Conservation (phyloP, 495 filamentous ascomycete genomes). For the Penicillium bialowiezense region DNA sequence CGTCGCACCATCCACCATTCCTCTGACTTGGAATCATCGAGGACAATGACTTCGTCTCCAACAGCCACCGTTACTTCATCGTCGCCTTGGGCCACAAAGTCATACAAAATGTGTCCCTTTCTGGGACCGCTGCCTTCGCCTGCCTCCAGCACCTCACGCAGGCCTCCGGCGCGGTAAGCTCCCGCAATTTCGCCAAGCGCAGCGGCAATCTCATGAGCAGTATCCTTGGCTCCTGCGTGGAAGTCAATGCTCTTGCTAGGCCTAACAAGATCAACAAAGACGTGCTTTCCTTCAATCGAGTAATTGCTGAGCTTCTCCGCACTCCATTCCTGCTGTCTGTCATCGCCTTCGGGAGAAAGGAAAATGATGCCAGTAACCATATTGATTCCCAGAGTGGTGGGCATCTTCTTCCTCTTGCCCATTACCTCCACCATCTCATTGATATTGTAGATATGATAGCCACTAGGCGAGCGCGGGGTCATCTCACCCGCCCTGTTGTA, state of each 20-base stretch:
- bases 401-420: constrained; percentile 97
- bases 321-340: constrained; percentile 85
- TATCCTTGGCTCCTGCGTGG: constrained; percentile 96
- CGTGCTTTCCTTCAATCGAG: constrained; percentile 95
- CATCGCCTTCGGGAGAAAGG: constrained; percentile 88
- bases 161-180: constrained; percentile 74
- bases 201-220: constrained; percentile 85
- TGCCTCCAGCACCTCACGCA: constrained; percentile 84
- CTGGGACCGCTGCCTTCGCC: constrained; percentile 67
- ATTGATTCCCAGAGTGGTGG: constrained; percentile 89
- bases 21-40: constrained; percentile 88
- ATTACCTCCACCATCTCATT: constrained; percentile 93
- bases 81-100: constrained; percentile 94
- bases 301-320: constrained; percentile 92
- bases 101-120: constrained; percentile 82
- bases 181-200: constrained; percentile 88
- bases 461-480: constrained; percentile 60
- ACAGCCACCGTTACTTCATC: constrained; percentile 92
- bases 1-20: constrained; percentile 98
- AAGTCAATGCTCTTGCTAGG: constrained; percentile 94
- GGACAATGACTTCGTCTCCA: constrained; percentile 85
- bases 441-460: constrained; percentile 91
- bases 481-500: constrained; percentile 51
- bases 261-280: constrained; percentile 88
- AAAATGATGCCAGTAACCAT: constrained; percentile 81